These are phyloP conservation scores for Aspergillus sparsus DNA, from an alignment of 495 filamentous ascomycete genomes.

Conservation along the genomic window DNA sequence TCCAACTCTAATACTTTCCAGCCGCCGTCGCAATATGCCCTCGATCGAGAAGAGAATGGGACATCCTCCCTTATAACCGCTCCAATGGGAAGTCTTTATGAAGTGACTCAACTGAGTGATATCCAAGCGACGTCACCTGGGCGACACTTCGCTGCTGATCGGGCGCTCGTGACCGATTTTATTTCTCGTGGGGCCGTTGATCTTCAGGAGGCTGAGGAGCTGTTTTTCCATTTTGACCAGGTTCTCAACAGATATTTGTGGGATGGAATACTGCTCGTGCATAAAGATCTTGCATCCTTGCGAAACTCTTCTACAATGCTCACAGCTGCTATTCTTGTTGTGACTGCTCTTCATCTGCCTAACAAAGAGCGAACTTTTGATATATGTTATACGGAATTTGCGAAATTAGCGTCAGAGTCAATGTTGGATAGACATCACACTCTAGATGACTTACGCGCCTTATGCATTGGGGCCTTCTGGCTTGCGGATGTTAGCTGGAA, in stretches of 20 bases:
- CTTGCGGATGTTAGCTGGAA: constrained; percentile 58
- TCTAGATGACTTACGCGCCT: constrained; percentile 52
- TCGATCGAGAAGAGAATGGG: constrained; percentile 46
- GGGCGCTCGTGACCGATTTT: constrained; percentile 52
- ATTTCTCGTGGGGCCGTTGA: constrained; percentile 51
- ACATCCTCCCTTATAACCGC: constrained; percentile 51
- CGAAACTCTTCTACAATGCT: constrained; percentile 53
- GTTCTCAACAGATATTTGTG: constrained; percentile 57
- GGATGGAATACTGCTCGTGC: constrained; percentile 50
- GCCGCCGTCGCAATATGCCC: constrained; percentile 41
- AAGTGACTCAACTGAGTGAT: constrained; percentile 58
- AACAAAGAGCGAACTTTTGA: constrained; percentile 49
- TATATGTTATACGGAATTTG: constrained; percentile 55
- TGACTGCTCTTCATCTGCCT: constrained; percentile 54
- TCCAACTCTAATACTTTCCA: constrained; percentile 23
- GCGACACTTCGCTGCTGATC: constrained; percentile 38
- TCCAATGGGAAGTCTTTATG: constrained; percentile 61
- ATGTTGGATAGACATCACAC: constrained; percentile 55
- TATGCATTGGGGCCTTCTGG: constrained; percentile 59
- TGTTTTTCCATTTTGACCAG: constrained; percentile 52
- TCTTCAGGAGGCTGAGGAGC: constrained; percentile 50
- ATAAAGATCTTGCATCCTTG: constrained; percentile 46
- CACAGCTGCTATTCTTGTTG: constrained; percentile 51
- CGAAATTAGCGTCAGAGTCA: constrained; percentile 50
- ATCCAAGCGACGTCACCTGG: constrained; percentile 42